Conservation (phyloP, 2,329 filamentous ascomycete species). For the Aureobasidium subglaciale region DNA sequence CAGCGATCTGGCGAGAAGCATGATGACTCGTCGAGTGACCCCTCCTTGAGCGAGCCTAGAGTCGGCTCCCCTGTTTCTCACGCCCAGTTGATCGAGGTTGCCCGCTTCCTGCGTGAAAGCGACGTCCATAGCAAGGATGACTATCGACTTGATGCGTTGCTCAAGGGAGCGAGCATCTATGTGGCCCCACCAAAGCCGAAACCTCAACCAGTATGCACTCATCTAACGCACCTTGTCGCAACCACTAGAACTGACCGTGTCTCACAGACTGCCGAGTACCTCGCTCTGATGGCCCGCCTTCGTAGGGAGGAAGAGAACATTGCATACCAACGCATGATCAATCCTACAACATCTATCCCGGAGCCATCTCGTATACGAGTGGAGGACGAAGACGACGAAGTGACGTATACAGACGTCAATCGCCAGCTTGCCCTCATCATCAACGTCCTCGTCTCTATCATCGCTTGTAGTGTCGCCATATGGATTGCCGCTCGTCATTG, state of each 20-base stretch:
- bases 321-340: slow-evolving; percentile 73
- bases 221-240: too few relatives aligned
- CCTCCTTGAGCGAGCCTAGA: slow-evolving; percentile 43
- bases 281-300: slow-evolving; percentile 77
- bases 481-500: slow-evolving; percentile 75
- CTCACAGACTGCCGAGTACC: slow-evolving; percentile 80
- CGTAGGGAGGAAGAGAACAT: slow-evolving; percentile 75
- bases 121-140: slow-evolving; percentile 1
- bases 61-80: slow-evolving; percentile 66
- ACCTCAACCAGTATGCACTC: slow-evolving; percentile 59
- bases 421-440: slow-evolving; percentile 78
- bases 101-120: slow-evolving; percentile 25
- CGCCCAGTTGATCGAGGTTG: slow-evolving; percentile 58
- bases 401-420: slow-evolving; percentile 66
- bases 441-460: slow-evolving; percentile 81
- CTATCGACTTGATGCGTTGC: slow-evolving; percentile 57
- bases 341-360: slow-evolving; percentile 54
- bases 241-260: too few relatives aligned
- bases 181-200: slow-evolving; percentile 73
- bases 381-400: slow-evolving; percentile 50
- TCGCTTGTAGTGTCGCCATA: slow-evolving; percentile 68
- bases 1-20: background rate
- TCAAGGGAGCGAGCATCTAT: slow-evolving; percentile 67
- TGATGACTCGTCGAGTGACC: slow-evolving; percentile 35
- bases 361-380: slow-evolving; percentile 27